Base-by-base conservation (phyloP, 2,329 filamentous ascomycete genomes). In the Fusarium hostae region DNA sequence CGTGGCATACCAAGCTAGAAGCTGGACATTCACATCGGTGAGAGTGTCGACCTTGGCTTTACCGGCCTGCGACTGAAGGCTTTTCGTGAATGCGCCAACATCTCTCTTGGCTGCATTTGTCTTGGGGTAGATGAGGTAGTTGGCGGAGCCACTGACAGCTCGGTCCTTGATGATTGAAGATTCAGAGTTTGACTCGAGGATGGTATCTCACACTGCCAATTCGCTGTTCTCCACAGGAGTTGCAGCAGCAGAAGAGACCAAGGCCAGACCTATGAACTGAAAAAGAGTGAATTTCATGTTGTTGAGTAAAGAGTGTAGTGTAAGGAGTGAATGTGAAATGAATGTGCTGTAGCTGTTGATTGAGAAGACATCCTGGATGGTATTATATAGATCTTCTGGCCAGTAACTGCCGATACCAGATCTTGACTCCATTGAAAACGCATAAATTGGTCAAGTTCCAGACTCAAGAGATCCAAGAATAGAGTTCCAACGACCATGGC, bases 231-330 rank as follows among this genome's bases (percentile, higher is more conserved):
- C 24, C 2, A 39, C 0, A 4, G 48, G 24, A 52, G 48, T 37
- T 16, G 34, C 3, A 16, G 3, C 12, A 15, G 22, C 24, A n/a
- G 24, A 28, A 15, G 12, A 16, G 2, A 12, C 9, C 8, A 37
- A 6, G 24, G 0, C 13, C 15, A 39, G 5, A 24, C 32, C 34
- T n/a, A 39, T 8, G 3, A 52, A 1, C 0, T 12, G 26, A 7
- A n/a, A 28, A 39, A 52, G 48, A 26, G 34, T 15, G 18, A 16
- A 9, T 28, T 3, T 52, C 34, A 52, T 52, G 4, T 52, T 52
- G 4, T n/a, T 52, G 12, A 20, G 34, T 20, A 39, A 28, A 4
- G 34, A 39, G 9, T 1, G 34, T 52, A 39, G 3, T n/a, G 18
- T n/a, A 16, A 52, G 2, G 12, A 52, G 5, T 12, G 34, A 37